Evolutionary conservation across 2,329 filamentous ascomycete species (phyloP).

Genomic region (Nothophaeocryptopus gaeumannii): DNA sequence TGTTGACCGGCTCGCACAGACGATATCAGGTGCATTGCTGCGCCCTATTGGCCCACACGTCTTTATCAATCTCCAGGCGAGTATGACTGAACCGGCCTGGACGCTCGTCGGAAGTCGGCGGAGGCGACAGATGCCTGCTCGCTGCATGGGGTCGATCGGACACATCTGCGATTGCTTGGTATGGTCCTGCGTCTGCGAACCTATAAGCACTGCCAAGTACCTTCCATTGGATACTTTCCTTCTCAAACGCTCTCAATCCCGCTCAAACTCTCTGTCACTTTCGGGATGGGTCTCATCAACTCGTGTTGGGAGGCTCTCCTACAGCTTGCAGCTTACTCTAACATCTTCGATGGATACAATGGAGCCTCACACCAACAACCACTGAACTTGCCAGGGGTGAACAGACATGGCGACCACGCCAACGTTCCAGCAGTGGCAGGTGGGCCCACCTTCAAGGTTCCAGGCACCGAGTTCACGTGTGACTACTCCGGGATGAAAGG

Average conservation of each 20-base stretch:
- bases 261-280: neutral
- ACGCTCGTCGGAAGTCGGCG: too few species aligned
- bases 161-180: too few species aligned
- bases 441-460: slow-evolving; percentile 14
- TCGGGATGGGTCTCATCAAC: slow-evolving; percentile 17
- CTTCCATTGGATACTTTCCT: too few species aligned
- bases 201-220: too few species aligned
- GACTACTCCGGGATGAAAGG: slow-evolving; percentile 14
- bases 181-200: too few species aligned
- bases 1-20: too few species aligned
- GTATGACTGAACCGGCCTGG: too few species aligned
- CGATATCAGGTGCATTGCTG: too few species aligned
- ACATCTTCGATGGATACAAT: slow-evolving; percentile 3
- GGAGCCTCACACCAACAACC: slow-evolving; percentile 4
- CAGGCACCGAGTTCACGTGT: slow-evolving; percentile 20
- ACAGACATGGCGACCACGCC: slow-evolving; percentile 1
- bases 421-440: neutral
- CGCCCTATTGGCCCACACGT: too few species aligned
- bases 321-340: slow-evolving; percentile 9
- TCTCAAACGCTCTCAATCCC: neutral
- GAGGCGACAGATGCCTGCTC: too few species aligned
- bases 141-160: too few species aligned
- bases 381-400: slow-evolving; percentile 4
- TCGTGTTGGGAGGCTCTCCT: slow-evolving; percentile 20
- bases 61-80: too few species aligned